These are phyloP conservation scores for Penicillium sp. DNA, from an alignment of 2,329 filamentous ascomycete species.

Conservation along the genomic window DNA sequence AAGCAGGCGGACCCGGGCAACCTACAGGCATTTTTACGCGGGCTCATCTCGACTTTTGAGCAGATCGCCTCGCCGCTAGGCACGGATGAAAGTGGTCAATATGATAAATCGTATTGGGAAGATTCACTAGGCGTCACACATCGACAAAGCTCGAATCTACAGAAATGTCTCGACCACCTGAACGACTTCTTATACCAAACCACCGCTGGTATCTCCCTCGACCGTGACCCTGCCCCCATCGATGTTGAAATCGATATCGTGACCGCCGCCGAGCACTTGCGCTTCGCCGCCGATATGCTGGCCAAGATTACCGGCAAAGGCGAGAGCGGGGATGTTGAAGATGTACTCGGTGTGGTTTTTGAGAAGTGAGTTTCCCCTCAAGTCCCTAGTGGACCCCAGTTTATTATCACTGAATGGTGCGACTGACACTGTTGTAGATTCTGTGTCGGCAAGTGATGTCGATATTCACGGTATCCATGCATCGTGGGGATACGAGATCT, in stretches of 20 bases:
- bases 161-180: slow-evolving; percentile 73
- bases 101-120: slow-evolving; percentile 72
- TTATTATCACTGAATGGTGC: not conserved
- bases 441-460: slow-evolving; percentile 61
- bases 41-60: slow-evolving; percentile 71
- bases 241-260: slow-evolving; percentile 73
- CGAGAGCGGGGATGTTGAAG: slow-evolving; percentile 87
- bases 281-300: slow-evolving; percentile 79
- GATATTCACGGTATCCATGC: slow-evolving; percentile 20
- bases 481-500: slow-evolving; percentile 9
- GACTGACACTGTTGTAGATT: slow-evolving; percentile 52
- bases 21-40: slow-evolving; percentile 71
- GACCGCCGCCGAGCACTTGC: slow-evolving; percentile 85
- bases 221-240: slow-evolving; percentile 16
- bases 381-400: too few relatives aligned
- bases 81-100: slow-evolving; percentile 43
- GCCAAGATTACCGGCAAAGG: slow-evolving; percentile 86
- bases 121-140: slow-evolving; percentile 90
- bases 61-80: slow-evolving; percentile 49
- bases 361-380: slow-evolving; percentile 75
- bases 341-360: slow-evolving; percentile 94
- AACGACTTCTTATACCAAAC: slow-evolving; percentile 73
- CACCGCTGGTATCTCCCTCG: slow-evolving; percentile 16
- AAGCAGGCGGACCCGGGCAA: slow-evolving; percentile 63
- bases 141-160: slow-evolving; percentile 81